Evolutionary conservation across 2,329 filamentous ascomycete genomes (phyloP).

Genomic region (Thermothelomyces thermophilus): DNA sequence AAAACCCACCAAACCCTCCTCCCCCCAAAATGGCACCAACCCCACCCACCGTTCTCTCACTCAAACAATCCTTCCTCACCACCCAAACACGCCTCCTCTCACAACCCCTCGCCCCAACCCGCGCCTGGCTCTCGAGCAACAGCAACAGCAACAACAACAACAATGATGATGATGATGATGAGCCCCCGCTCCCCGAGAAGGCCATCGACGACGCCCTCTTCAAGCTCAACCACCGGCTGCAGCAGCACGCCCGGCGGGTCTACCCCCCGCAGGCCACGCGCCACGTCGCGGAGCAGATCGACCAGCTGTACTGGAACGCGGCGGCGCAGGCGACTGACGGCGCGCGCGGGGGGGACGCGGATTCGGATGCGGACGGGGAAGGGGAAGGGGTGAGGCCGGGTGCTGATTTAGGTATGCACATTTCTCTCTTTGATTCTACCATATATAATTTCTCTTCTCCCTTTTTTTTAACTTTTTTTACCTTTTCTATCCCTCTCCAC

Average conservation of each 20-base stretch:
- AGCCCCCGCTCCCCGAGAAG: slow-evolving; percentile 37
- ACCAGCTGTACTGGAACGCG: slow-evolving; percentile 52
- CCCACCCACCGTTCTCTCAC: slow-evolving; percentile 50
- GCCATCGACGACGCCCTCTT: slow-evolving; percentile 51
- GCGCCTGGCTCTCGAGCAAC: slow-evolving; percentile 46
- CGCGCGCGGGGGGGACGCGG: slow-evolving; percentile 33
- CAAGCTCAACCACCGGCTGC: slow-evolving; percentile 54
- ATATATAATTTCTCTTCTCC: too few relatives aligned
- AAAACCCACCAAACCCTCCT: not conserved
- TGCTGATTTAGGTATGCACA: slow-evolving; percentile 39
- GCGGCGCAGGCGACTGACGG: slow-evolving; percentile 30
- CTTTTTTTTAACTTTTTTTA: too few relatives aligned
- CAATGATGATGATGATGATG: slow-evolving; percentile 46
- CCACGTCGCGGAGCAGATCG: slow-evolving; percentile 67
- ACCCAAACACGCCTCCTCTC: slow-evolving; percentile 58
- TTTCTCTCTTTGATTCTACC: slow-evolving; percentile 9
- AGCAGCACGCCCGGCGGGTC: slow-evolving; percentile 58
- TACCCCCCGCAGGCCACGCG: slow-evolving; percentile 64
- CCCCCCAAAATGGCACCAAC: slow-evolving; percentile 24
- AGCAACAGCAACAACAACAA: slow-evolving; percentile 44
- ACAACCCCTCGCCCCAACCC: slow-evolving; percentile 50
- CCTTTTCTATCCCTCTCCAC: too few relatives aligned
- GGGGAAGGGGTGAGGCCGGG: slow-evolving; percentile 28
- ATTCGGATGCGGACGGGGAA: slow-evolving; percentile 16
- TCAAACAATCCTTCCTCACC: slow-evolving; percentile 59